Conservation (phyloP, 331 rosid genomes). For the Cucumis variabilis region DNA sequence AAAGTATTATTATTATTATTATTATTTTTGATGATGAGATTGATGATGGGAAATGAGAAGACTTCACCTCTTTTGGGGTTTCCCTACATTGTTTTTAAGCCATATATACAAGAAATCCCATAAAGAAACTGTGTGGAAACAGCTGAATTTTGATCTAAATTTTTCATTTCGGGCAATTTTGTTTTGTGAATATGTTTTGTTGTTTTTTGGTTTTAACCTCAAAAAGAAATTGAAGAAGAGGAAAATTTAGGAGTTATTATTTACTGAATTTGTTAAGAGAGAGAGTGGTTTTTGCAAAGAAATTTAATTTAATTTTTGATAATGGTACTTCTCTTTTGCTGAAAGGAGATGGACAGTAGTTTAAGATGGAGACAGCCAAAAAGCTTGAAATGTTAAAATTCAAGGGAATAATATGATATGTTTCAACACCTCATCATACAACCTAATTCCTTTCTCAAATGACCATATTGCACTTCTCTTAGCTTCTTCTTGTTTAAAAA, state of each 20-base stretch:
- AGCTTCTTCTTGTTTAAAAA: too few relatives aligned
- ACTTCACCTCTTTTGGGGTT: conserved; percentile 46
- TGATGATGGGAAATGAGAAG: conserved; percentile 72
- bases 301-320: too few relatives aligned
- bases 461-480: conserved; percentile 25
- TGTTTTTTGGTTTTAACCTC: conserved; percentile 38
- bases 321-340: conserved; percentile 31
- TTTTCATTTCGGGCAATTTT: conserved; percentile 38
- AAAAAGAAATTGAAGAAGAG: conserved; percentile 49
- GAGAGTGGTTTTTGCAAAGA: background rate
- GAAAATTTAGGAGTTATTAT: conserved; percentile 45
- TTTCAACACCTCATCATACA: conserved; percentile 38
- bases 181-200: conserved; percentile 43
- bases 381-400: conserved; percentile 39
- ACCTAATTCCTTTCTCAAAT: background rate
- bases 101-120: conserved; percentile 44
- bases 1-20: background rate
- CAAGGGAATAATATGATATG: conserved; percentile 64
- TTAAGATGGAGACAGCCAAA: conserved; percentile 59
- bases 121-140: background rate
- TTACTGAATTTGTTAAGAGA: conserved; percentile 8
- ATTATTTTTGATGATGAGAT: conserved; percentile 52
- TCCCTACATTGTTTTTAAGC: conserved; percentile 36
- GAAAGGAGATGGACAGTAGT: conserved; percentile 46
- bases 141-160: background rate